Evolutionary conservation across 768 basidiomycete species (phyloP).

Genomic region (Phaffia tasmanica): DNA sequence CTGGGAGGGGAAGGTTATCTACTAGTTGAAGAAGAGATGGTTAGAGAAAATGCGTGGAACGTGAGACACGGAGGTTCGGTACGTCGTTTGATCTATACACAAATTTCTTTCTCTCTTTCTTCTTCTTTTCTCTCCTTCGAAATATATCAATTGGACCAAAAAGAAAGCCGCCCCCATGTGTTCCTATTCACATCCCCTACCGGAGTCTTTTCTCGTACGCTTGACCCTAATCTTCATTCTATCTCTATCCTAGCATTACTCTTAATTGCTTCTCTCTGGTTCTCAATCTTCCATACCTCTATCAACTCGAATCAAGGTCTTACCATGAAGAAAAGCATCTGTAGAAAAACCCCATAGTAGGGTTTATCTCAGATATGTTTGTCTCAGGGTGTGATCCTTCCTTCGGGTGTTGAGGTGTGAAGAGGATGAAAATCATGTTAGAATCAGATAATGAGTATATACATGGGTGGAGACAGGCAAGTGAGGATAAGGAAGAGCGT

Average conservation of each 20-base stretch:
- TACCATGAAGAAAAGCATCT: no score
- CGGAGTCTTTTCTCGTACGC: not conserved
- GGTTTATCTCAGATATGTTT: not conserved
- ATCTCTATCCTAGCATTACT: not conserved
- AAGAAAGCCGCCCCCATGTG: conserved; percentile 11
- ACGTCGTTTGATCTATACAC: conserved; percentile 20
- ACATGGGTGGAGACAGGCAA: no score
- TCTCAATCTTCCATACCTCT: not conserved
- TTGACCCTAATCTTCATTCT: not conserved
- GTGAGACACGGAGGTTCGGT: conserved; percentile 49
- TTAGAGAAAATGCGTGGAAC: conserved; percentile 41
- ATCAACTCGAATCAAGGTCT: not conserved
- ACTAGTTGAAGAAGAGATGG: conserved; percentile 55
- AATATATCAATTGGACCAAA: conserved; percentile 48
- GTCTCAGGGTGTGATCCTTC: no score
- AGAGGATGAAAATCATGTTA: no score
- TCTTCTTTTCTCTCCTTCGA: conserved; percentile 17
- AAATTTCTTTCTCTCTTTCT: conserved; percentile 24
- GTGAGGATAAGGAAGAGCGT: no score
- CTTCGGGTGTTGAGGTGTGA: no score
- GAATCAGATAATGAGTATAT: no score
- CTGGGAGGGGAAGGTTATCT: conserved; percentile 86
- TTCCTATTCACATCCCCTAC: no score
- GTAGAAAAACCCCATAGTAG: conserved; percentile 1
- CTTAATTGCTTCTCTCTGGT: not conserved